Base-by-base conservation (phyloP, 2,329 filamentous ascomycete species). In the Pochonia chlamydosporia region DNA sequence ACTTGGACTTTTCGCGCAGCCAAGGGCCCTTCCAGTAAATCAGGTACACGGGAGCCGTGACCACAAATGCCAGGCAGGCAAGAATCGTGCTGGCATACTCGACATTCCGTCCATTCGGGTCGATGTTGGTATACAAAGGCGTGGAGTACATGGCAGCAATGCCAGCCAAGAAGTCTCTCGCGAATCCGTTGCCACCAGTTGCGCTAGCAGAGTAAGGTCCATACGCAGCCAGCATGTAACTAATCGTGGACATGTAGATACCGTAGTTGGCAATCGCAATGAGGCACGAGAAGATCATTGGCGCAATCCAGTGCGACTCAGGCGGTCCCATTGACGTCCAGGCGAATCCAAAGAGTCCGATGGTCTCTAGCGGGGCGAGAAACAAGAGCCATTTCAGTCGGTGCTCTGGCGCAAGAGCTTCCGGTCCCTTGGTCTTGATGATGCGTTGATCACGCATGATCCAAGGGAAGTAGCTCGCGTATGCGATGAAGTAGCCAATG, bases 161-260 rank as follows among this genome's bases (percentile, higher is more conserved):
- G 63, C 85, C 85, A 2, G 85, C 85, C 0, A 89, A 69, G 64
- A 89, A 82, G 58, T 89, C 85, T 53, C 85, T 75, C 2, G 83
- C 76, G 65, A 84, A 87, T 2, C 84, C 85, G 53, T 89, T 89
- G 14, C 85, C 85, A 33, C 85, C 85, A n/a, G 85, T 88, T 0
- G 85, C 85, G 0, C 82, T 87, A 2, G 85, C 84, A 3, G 83
- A 79, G 60, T 87, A 88, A 0, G 79, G 78, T 0, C 85, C 85
- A 55, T 88, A 87, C 0, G 84, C 81, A 45, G 80, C 82, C 30
- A 87, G 78, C 77, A 87, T 87, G 66, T 89, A 89, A 62, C 89
- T 82, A 52, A 87, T 85, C 1, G 83, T 86, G 1, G 83, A 81
- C 79, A 86, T 85, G 66, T 88, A 87, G 49, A 87, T 86, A 25